phyloP scores from a whole-genome alignment of 1,139 yeast species.

The Debaryomycetaceae sp. region DNA sequence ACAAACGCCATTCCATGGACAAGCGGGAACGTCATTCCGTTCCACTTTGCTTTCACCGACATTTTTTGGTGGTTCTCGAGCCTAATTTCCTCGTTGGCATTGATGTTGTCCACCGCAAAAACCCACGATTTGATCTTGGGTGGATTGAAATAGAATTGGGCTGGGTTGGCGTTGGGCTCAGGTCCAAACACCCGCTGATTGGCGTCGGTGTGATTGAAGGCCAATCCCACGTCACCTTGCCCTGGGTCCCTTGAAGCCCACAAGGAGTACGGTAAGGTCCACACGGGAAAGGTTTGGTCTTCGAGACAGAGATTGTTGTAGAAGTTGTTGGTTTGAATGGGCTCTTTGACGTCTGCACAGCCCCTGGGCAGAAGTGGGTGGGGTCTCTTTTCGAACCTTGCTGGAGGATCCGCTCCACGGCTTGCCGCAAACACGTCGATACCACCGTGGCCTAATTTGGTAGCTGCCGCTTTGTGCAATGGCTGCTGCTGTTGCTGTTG shows the following conservation, averaged over 20 bases:
- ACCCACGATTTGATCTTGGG: constrained; percentile 43
- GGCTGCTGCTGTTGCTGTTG: no score
- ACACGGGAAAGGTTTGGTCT: constrained; percentile 43
- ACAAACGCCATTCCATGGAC: constrained; percentile 68
- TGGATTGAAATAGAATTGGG: constrained; percentile 43
- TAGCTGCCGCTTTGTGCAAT: no score
- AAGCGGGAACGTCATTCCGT: constrained; percentile 25
- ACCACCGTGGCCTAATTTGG: no score
- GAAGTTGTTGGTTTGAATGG: constrained; percentile 45
- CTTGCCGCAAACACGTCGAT: no score
- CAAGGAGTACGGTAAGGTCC: constrained; percentile 46
- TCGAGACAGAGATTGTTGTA: constrained; percentile 39
- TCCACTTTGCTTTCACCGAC: constrained; percentile 27
- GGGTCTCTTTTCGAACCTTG: constrained; percentile 16
- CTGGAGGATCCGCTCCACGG: constrained; percentile 15
- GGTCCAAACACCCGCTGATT: constrained; percentile 43
- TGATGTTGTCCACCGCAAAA: constrained; percentile 28
- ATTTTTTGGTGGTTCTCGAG: constrained; percentile 30
- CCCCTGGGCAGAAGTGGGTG: constrained; percentile 34
- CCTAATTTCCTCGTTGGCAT: constrained; percentile 17
- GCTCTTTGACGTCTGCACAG: constrained; percentile 19
- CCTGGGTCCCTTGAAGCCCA: constrained; percentile 40
- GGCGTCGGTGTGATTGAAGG: constrained; percentile 42
- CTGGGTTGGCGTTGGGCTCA: constrained; percentile 33
- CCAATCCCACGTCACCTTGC: constrained; percentile 34